phyloP scores from a whole-genome alignment of 495 filamentous ascomycete species.

The Aeminium ludgeri region DNA sequence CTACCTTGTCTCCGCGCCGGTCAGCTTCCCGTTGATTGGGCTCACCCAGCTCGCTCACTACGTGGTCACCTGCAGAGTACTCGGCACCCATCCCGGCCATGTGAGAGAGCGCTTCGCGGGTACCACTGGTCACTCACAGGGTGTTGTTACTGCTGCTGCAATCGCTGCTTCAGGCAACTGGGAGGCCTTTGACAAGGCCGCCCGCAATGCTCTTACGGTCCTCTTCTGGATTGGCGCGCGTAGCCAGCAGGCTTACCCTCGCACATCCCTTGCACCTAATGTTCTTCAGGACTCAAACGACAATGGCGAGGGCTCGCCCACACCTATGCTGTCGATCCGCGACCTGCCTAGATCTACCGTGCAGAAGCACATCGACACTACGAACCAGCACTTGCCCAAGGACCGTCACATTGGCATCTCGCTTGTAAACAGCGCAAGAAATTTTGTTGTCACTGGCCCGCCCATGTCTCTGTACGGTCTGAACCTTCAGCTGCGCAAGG shows the following conservation, averaged over 20 bases:
- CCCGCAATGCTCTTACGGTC: slow-evolving; percentile 65
- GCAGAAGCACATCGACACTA: slow-evolving; percentile 86
- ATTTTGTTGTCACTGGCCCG: slow-evolving; percentile 91
- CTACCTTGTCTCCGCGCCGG: slow-evolving; percentile 90
- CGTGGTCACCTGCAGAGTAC: slow-evolving; percentile 72
- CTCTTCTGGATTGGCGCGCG: slow-evolving; percentile 99
- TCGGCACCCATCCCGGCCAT: slow-evolving; percentile 74
- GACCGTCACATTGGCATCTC: slow-evolving; percentile 92
- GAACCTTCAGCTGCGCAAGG: slow-evolving; percentile 82
- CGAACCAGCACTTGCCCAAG: slow-evolving; percentile 83
- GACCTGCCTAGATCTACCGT: slow-evolving; percentile 72
- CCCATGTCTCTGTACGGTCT: slow-evolving; percentile 91
- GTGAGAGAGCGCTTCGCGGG: slow-evolving; percentile 66
- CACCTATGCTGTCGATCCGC: slow-evolving; percentile 93
- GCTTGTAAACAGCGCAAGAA: slow-evolving; percentile 87
- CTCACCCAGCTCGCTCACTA: slow-evolving; percentile 91
- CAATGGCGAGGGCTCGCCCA: slow-evolving; percentile 81
- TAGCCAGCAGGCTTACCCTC: slow-evolving; percentile 92
- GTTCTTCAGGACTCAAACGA: slow-evolving; percentile 89
- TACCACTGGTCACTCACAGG: slow-evolving; percentile 93
- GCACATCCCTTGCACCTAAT: slow-evolving; percentile 78
- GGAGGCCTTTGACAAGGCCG: slow-evolving; percentile 68
- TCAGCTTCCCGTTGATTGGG: slow-evolving; percentile 92
- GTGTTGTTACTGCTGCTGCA: slow-evolving; percentile 82
- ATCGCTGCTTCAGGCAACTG: slow-evolving; percentile 75